Conservation (phyloP, 2,329 filamentous ascomycete species). For the Xenoacremonium recifei region DNA sequence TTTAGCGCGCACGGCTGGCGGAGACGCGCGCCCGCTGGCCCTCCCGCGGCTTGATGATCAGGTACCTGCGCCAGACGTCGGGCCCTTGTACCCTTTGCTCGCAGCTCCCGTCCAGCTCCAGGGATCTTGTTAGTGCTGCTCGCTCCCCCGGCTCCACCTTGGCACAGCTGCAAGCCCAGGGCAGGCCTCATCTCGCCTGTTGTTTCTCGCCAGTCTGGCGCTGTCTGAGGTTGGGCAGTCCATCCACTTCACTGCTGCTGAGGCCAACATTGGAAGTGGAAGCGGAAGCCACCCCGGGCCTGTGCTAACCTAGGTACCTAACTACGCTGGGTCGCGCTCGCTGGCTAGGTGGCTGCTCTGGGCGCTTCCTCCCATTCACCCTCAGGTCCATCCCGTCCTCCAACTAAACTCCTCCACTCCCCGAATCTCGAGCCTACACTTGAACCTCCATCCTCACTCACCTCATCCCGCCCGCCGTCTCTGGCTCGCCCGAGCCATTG, state of each 20-base stretch:
- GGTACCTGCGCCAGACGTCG: conserved; percentile 6
- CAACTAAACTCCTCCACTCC: conserved; percentile 8
- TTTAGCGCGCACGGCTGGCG: conserved; percentile 11
- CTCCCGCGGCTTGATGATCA: background rate
- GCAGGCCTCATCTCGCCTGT: conserved; percentile 23
- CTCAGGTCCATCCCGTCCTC: too few relatives aligned
- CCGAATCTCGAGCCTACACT: background rate
- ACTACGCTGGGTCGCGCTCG: too few relatives aligned
- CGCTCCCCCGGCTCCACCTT: background rate
- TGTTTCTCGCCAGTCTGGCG: background rate
- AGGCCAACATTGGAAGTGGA: too few relatives aligned
- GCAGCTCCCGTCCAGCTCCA: background rate
- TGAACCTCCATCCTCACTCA: conserved; percentile 9
- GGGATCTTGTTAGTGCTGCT: too few relatives aligned
- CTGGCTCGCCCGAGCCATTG: conserved; percentile 19
- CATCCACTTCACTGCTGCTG: too few relatives aligned
- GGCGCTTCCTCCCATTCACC: too few relatives aligned
- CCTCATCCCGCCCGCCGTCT: conserved; percentile 13
- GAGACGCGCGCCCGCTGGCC: background rate
- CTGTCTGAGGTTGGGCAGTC: background rate
- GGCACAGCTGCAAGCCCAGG: conserved; percentile 23
- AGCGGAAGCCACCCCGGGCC: too few relatives aligned
- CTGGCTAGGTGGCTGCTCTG: too few relatives aligned
- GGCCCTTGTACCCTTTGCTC: background rate
- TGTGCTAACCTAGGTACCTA: too few relatives aligned